phyloP scores from a whole-genome alignment of 1,284 basidiomycete species.

The Boletus mariae region DNA sequence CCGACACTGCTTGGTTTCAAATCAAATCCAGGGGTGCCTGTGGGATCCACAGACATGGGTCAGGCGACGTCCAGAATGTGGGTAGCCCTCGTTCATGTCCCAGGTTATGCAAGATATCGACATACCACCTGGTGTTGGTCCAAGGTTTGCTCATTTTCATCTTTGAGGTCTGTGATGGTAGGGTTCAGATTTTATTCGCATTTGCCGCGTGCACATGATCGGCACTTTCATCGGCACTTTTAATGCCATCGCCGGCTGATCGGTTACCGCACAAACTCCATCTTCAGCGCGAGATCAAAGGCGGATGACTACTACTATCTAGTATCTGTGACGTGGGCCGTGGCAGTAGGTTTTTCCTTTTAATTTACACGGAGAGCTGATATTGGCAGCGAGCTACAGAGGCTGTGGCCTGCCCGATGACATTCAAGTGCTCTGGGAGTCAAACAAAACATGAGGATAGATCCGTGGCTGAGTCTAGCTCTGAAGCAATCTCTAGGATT shows the following conservation, averaged over 20 bases:
- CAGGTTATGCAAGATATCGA: not conserved
- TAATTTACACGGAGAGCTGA: not conserved
- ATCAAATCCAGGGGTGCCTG: not conserved
- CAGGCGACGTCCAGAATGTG: not conserved
- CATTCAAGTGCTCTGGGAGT: too few species aligned
- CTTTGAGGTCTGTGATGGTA: too few species aligned
- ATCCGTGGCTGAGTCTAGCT: not conserved
- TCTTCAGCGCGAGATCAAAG: not conserved
- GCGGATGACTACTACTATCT: not conserved
- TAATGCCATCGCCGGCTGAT: conserved; percentile 4
- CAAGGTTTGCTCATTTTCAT: not conserved
- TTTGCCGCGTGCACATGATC: not conserved
- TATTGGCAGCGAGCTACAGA: not conserved
- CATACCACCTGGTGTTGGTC: not conserved
- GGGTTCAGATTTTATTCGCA: not conserved
- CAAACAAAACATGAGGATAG: not conserved
- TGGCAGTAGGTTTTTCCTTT: not conserved
- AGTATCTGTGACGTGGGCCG: not conserved
- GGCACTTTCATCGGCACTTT: not conserved
- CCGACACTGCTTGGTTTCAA: not conserved
- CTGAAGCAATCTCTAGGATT: not conserved
- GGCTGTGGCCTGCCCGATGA: not conserved
- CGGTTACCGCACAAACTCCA: not conserved
- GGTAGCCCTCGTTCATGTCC: not conserved
- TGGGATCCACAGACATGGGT: not conserved